Conservation (phyloP, 768 basidiomycete genomes). For the Candolleomyces eurysporus region DNA sequence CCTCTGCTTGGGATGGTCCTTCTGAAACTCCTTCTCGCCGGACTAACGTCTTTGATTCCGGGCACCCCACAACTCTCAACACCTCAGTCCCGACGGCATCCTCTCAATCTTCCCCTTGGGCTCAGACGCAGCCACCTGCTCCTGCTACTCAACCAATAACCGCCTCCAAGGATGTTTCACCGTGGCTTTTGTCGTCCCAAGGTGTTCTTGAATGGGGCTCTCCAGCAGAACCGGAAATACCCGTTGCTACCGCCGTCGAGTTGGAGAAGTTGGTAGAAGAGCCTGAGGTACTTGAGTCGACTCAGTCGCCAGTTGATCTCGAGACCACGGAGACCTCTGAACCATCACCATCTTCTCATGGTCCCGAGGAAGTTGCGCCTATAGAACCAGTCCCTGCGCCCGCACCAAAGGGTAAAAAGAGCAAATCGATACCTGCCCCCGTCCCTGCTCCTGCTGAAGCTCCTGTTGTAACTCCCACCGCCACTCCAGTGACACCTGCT, state of each 20-base stretch:
- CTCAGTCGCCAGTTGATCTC: too few relatives aligned
- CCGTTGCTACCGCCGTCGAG: neutral
- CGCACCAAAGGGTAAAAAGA: slow-evolving; percentile 7
- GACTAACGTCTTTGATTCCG: slow-evolving; percentile 41
- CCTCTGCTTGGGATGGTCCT: slow-evolving; percentile 1
- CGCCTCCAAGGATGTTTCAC: slow-evolving; percentile 43
- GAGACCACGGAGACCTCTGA: neutral
- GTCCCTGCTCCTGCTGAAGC: slow-evolving; percentile 10
- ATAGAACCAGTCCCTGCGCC: slow-evolving; percentile 14
- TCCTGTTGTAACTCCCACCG: neutral
- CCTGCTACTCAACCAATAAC: slow-evolving; percentile 15
- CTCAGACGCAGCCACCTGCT: slow-evolving; percentile 23
- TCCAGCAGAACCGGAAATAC: neutral
- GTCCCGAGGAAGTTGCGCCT: slow-evolving; percentile 16
- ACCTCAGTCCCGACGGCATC: slow-evolving; percentile 24
- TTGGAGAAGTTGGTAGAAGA: neutral
- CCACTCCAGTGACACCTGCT: slow-evolving; percentile 1
- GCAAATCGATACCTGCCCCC: neutral
- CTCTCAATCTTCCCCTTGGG: slow-evolving; percentile 38
- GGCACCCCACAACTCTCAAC: slow-evolving; percentile 41
- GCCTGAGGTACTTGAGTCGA: neutral
- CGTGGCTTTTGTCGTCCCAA: slow-evolving; percentile 54
- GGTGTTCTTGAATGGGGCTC: slow-evolving; percentile 46
- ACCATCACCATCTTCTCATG: neutral
- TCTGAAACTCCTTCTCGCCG: slow-evolving; percentile 27